Percentiles rank a stretch among this genome's conserved stretches.
Evolutionary conservation across 2,329 filamentous ascomycete genomes (phyloP).

Genomic region (Botrytis tulipae): DNA sequence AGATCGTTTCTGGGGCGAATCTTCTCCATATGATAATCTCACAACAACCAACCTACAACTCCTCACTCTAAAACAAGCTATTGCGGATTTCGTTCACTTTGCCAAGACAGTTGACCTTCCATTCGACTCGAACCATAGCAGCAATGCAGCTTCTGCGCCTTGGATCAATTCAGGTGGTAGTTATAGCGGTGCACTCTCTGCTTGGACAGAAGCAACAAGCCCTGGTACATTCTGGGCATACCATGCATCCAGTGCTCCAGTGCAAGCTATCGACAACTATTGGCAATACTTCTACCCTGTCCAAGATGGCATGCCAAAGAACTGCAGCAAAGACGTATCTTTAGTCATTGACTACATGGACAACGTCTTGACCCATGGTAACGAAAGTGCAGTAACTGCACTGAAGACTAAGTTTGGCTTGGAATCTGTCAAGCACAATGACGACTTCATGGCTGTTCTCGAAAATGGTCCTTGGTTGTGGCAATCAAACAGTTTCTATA

Average conservation of each 20-base stretch:
- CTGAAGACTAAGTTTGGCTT: conserved; percentile 55
- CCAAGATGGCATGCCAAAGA: conserved; percentile 56
- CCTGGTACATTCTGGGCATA: conserved; percentile 61
- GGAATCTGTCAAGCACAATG: conserved; percentile 36
- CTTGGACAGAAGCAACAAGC: conserved; percentile 52
- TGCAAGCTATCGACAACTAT: conserved; percentile 55
- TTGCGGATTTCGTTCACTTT: conserved; percentile 54
- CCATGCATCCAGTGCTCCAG: conserved; percentile 54
- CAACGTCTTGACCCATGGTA: conserved; percentile 45
- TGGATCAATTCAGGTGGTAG: conserved; percentile 58
- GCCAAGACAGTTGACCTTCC: conserved; percentile 52
- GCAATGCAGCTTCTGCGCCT: conserved; percentile 52
- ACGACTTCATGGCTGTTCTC: conserved; percentile 40
- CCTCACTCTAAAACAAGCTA: conserved; percentile 52
- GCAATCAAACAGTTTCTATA: conserved; percentile 53
- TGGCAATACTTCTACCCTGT: conserved; percentile 59
- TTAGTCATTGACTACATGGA: conserved; percentile 56
- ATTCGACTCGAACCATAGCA: conserved; percentile 49
- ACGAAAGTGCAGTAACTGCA: conserved; percentile 41
- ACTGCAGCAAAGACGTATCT: conserved; percentile 54
- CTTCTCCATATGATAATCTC: conserved; percentile 50
- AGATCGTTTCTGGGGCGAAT: conserved; percentile 59
- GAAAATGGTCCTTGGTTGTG: conserved; percentile 57
- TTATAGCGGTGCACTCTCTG: conserved; percentile 55
- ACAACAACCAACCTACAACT: conserved; percentile 54